Evolutionary conservation across 331 rosid genomes (phyloP).

Genomic region (Telfairia occidentalis): DNA sequence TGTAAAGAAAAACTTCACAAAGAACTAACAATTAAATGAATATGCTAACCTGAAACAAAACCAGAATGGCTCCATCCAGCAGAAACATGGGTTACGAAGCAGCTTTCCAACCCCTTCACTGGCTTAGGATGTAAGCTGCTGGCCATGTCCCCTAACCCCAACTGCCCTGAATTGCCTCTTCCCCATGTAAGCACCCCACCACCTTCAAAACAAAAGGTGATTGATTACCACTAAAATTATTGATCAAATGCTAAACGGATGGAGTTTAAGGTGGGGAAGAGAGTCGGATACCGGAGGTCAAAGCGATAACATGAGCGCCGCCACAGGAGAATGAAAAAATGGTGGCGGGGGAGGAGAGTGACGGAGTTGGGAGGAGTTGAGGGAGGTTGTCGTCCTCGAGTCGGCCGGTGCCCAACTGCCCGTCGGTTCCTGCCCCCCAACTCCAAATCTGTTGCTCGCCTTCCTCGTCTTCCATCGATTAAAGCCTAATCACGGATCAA

Average conservation of each 20-base stretch:
- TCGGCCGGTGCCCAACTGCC: conserved; percentile 54
- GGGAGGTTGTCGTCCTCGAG: conserved; percentile 57
- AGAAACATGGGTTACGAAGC: conserved; percentile 45
- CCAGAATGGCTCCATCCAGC: conserved; percentile 98
- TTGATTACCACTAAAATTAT: neutral
- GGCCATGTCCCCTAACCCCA: conserved; percentile 52
- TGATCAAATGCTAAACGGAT: neutral
- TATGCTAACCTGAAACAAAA: conserved; percentile 66
- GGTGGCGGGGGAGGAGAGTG: conserved; percentile 22
- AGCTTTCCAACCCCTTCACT: conserved; percentile 32
- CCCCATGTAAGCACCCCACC: conserved; percentile 86
- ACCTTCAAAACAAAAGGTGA: conserved; percentile 20
- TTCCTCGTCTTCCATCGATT: neutral
- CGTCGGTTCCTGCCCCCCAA: conserved; percentile 98
- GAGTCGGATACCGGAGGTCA: conserved; percentile 40
- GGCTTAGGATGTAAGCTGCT: conserved; percentile 42
- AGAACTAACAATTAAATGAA: neutral
- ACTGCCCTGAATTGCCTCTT: conserved; percentile 73
- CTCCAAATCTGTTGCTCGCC: conserved; percentile 47
- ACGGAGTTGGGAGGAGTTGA: conserved; percentile 43
- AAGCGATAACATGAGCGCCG: conserved; percentile 75
- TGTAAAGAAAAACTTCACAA: neutral
- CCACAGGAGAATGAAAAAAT: conserved; percentile 62
- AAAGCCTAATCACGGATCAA: neutral
- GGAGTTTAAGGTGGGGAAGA: neutral